Base-by-base conservation (phyloP, 2,329 filamentous ascomycete genomes). In the Ophiocordyceps camponoti-saundersi region DNA sequence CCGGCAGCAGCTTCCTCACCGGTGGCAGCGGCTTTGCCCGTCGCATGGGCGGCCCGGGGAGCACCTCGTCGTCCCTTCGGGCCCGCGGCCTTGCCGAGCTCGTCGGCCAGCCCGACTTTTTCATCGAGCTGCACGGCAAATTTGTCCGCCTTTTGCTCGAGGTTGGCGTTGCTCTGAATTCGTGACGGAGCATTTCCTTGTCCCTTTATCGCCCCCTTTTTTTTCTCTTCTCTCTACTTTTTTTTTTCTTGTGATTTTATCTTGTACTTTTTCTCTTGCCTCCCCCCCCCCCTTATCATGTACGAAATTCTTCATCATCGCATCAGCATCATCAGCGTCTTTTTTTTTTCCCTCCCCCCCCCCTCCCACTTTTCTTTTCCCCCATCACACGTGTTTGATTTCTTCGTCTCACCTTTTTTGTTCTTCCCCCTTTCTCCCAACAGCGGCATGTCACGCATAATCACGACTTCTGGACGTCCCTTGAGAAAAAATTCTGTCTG, bases 21-120 rank as follows among this genome's bases (percentile, higher is more conserved):
- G 71, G 72, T 26, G 73, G 73, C 16, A 68, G 71, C 51, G 74
- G 73, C 39, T 70, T 79, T 55, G 69, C 74, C 45, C 67, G 76
- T 49, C 68, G 77, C 29, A 77, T 77, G 69, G 73, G 72, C 26
- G 69, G 69, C 44, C 73, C 71, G 0, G 75, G 73, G 18, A 70
- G 72, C 42, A 73, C 72, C 26, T 29, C 26, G 30, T 70, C 76
- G 29, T 67, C 71, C 21, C 66, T 73, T 41, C 77, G 73, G 52
- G 70, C 77, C 39, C 71, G 76, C 40, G 78, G 79, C 3, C 63
- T 83, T 44, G 76, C 79, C 0, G 79, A 83, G 61, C 65, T 83
- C 40, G 75, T 81, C 26, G 79, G 79, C 20, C 65, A 77, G 53
- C 77, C 79, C 5, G 79, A 82, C 56, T 79, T 83, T 55, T 83